Evolutionary conservation across 2,329 filamentous ascomycete genomes (phyloP), one percentile per base, ranked within the genome.

Genomic region (Fusarium solani-melongenae): DNA sequence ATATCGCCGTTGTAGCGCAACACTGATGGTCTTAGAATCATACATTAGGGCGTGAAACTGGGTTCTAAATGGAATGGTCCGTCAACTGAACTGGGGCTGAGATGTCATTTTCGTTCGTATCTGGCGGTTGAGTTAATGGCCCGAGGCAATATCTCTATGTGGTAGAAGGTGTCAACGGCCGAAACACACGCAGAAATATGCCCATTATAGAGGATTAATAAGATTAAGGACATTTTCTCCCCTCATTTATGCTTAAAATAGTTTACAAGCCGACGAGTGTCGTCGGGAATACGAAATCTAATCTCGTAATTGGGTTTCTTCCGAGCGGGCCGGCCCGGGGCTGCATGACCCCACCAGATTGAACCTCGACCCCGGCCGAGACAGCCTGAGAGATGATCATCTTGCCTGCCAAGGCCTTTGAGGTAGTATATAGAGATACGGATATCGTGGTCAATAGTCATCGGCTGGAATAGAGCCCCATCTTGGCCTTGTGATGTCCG

Each of bases 261-360:
- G 14, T 6, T 27, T 17, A 4, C 2, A n/a, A 14, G 2, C 1
- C 10, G 24, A 51, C 27, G 17, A 51, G 11, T 51, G 46, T 51
- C 46, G 10, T 51, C 5, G 17, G 27, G 27, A 51, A 31, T 51
- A 51, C 27, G 46, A 51, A 51, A 8, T 31, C 11, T 17, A 44
- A 51, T 51, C 10, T 29, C 44, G 14, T 15, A 5, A 29, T 49
- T n/a, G 24, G 8, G 3, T 20, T 31, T 51, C 17, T 51, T 31
- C 46, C 46, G 46, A 51, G 46, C 46, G 46, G 46, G 5, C 46
- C 46, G 27, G 46, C 17, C 46, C 46, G 46, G 27, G n/a, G 44
- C 24, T 51, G 46, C 27, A 51, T 51, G 10, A 51, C 46, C 46
- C 27, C 27, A 14, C 46, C 17, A 14, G 46, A 5, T 51, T 51